A percentile compares a stretch with the other conserved stretches of the same genome.
These are phyloP conservation scores for Podila clonocystis DNA, from an alignment of 192 early-diverging fungal species.

Conservation along the genomic window DNA sequence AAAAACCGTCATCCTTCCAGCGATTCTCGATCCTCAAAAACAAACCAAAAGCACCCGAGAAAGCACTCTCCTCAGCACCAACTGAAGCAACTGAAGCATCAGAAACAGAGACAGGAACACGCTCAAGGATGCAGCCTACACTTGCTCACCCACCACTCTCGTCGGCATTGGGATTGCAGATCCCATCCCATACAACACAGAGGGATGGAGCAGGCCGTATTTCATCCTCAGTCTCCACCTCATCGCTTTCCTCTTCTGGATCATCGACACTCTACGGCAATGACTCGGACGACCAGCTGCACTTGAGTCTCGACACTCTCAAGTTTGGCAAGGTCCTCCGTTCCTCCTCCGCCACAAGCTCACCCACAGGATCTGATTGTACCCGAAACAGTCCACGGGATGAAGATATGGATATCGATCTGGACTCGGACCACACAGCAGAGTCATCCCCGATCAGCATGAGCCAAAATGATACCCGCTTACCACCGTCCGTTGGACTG, in stretches of 20 bases:
- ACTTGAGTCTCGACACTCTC: background rate
- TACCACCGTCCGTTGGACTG: slow-evolving; percentile 3
- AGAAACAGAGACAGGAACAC: background rate
- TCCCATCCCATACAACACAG: background rate
- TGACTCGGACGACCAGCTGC: background rate
- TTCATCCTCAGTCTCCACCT: background rate
- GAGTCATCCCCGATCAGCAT: slow-evolving; percentile 7
- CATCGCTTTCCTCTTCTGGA: background rate
- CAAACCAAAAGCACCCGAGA: background rate
- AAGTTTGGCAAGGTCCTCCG: background rate
- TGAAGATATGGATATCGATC: background rate
- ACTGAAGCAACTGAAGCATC: background rate
- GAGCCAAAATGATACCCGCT: slow-evolving; percentile 5
- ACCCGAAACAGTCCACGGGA: background rate
- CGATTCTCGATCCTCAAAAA: slow-evolving; percentile 15
- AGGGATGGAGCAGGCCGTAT: background rate
- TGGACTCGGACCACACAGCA: background rate
- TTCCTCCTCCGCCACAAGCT: background rate
- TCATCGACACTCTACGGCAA: slow-evolving; percentile 1
- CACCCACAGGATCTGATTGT: background rate
- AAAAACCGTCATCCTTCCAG: slow-evolving; percentile 13
- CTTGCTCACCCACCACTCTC: background rate
- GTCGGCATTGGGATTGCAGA: background rate
- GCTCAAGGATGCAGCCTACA: background rate
- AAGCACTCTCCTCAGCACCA: background rate